Conservation (phyloP, 805 yeast genomes). For the Wickerhamiella sergipiensis region DNA sequence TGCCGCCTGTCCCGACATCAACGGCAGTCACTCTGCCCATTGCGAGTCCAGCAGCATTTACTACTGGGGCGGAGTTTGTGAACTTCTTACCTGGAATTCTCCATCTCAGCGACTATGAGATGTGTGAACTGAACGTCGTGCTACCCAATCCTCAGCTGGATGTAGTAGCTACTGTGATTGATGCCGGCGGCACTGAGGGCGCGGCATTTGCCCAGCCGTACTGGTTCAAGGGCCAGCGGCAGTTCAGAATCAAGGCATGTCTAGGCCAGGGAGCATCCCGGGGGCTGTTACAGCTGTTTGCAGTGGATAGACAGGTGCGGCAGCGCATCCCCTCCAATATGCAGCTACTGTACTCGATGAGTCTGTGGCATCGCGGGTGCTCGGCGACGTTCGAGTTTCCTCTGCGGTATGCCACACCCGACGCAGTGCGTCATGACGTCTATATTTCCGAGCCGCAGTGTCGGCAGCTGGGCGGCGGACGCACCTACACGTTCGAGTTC, state of each 20-base stretch:
- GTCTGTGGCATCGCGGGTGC: slow-evolving; percentile 58
- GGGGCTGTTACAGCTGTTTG: slow-evolving; percentile 66
- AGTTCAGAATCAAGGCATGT: slow-evolving; percentile 66
- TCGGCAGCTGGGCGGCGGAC: slow-evolving; percentile 39
- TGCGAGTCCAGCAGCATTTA: slow-evolving; percentile 68
- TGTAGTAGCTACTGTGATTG: slow-evolving; percentile 34
- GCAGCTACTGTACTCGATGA: slow-evolving; percentile 60
- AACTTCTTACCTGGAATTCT: slow-evolving; percentile 69
- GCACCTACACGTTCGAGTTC: slow-evolving; percentile 51
- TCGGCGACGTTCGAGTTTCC: slow-evolving; percentile 45
- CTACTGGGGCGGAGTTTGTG: slow-evolving; percentile 41
- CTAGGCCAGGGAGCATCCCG: slow-evolving; percentile 55
- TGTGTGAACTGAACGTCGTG: slow-evolving; percentile 62
- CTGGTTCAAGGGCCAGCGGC: slow-evolving; percentile 49
- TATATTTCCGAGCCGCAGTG: slow-evolving; percentile 81
- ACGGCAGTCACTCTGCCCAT: slow-evolving; percentile 74
- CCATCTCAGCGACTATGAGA: slow-evolving; percentile 57
- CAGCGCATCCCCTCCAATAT: slow-evolving; percentile 27
- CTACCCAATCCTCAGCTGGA: slow-evolving; percentile 57
- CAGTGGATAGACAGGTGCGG: slow-evolving; percentile 6
- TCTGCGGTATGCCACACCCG: slow-evolving; percentile 57
- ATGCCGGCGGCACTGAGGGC: slow-evolving; percentile 32
- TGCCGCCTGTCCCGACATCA: slow-evolving; percentile 69
- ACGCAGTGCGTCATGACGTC: slow-evolving; percentile 54
- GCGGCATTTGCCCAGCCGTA: slow-evolving; percentile 64